Percentiles rank a stretch among this genome's conserved stretches.
phyloP scores from a whole-genome alignment of 2,329 filamentous ascomycete species.

The Fusarium transvaalense region DNA sequence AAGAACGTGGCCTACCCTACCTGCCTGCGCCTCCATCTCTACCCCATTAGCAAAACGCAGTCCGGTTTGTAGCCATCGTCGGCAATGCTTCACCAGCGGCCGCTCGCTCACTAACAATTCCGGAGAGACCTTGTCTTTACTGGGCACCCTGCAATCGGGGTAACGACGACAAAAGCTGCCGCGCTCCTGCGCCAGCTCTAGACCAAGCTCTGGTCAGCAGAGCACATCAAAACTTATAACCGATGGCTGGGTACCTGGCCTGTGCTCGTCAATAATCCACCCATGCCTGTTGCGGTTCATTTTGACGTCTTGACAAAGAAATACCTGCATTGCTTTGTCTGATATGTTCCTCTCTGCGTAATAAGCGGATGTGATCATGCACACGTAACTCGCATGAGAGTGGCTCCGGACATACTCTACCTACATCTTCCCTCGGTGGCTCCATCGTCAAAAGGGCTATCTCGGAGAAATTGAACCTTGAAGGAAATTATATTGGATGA shows the following conservation, averaged over 20 bases:
- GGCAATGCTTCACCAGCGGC: slow-evolving; percentile 32
- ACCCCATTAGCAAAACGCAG: slow-evolving; percentile 14
- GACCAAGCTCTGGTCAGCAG: slow-evolving; percentile 7
- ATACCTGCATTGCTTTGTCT: neutral
- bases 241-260: slow-evolving; percentile 24
- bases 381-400: neutral
- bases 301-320: neutral
- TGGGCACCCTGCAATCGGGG: slow-evolving; percentile 32
- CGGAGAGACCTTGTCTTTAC: slow-evolving; percentile 21
- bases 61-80: slow-evolving; percentile 8
- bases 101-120: slow-evolving; percentile 29
- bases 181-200: slow-evolving; percentile 16
- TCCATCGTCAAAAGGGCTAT: slow-evolving; percentile 18
- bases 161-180: slow-evolving; percentile 30
- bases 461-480: slow-evolving; percentile 25
- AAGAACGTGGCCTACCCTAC: neutral
- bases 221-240: neutral
- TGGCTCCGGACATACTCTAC: neutral
- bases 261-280: neutral
- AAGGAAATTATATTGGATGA: slow-evolving; percentile 21
- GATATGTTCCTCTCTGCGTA: neutral
- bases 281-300: neutral
- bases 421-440: neutral
- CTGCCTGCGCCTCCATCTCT: slow-evolving; percentile 8
- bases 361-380: neutral